Base-by-base conservation (phyloP, 495 filamentous ascomycete species). In the Penicillium taxi region DNA sequence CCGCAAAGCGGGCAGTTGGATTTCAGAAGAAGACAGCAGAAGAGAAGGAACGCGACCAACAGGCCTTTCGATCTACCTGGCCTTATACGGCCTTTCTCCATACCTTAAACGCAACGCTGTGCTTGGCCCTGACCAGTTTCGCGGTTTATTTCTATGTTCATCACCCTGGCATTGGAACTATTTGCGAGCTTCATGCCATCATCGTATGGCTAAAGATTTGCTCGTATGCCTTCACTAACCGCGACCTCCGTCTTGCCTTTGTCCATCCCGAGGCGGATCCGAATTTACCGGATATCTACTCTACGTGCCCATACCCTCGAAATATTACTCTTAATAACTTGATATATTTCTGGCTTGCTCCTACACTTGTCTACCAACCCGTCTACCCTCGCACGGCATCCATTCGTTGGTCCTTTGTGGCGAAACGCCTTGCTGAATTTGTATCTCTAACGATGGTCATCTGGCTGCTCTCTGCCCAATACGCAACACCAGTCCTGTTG, bases 161-260 rank as follows among this genome's bases (percentile, higher is more conserved):
- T 55, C 91, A 96, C 59, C 91, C 91, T 0, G 67, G 93, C 15
- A 93, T 98, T 57, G 91, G 91, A 12, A 94, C 89, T 3, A 64
- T 94, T 25, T 87, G 82, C 41, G 80, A 96, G 52, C 61, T 94
- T 19, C 91, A 98, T 56, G 87, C 90, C 26, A 80, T 96, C 52
- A 88, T 98, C 22, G 87, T 95, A 26, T 95, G 87, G 79, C 72
- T 98, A 42, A 98, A 98, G 64, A 86, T 81, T 24, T 82, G 86
- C 48, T 96, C 89, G 0, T 98, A 96, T 50, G 91, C 91, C 14
- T 82, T 96, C 53, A 95, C 91, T 9, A 96, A 96, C 61, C 82
- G 91, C 35, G 91, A 98, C 56, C 78, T 98, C 23, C 83, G 91
- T 6, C 83, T 90, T 42, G 87, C 89, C 16, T 80, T 82, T 51